Evolutionary conservation across 2,329 filamentous ascomycete genomes (phyloP), one percentile per base, ranked within the genome.

Genomic region (Onygena corvina): DNA sequence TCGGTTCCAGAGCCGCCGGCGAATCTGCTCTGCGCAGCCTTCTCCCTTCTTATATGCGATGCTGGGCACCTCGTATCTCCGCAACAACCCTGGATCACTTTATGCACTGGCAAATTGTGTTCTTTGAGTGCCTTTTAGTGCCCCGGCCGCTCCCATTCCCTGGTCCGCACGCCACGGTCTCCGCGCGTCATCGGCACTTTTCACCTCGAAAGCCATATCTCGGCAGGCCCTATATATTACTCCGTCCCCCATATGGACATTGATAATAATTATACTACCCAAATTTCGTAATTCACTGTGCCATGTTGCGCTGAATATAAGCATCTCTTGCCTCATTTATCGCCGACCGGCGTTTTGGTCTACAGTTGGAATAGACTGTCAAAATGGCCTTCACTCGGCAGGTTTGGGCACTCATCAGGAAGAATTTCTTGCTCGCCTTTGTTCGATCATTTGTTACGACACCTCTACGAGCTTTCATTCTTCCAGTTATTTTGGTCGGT

Each of bases 351-450:
- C 3, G 20, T 18, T 12, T 21, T 40, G 36, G 36, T 11, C 18
- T 38, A n/a, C n/a, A n/a, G n/a, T n/a, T n/a, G n/a, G 34, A 16
- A 38, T 18, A 21, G 21, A 18, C 9, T 40, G 36, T 9, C 36
- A 18, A 4, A 40, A 55, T 55, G 53, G 31, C 44, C 9, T 68
- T 76, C 54, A 53, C 68, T 20, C 64, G 67, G 35, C 76, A 80
- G 63, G 72, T 73, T 58, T 74, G 71, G 72, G 75, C 75, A 21
- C 67, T 80, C 56, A 73, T 70, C 46, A 66, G 73, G 60, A 80
- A 80, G 67, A 79, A 76, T 48, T 62, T 80, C 36, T 65, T 72
- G 16, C 70, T 79, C 47, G 71, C 75, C 25, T 67, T 77, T 48
- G 63, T 72, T 48, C 72, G 76, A 3, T 72, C 76, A 51, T 71